Evolutionary conservation across 768 basidiomycete genomes (phyloP).

Genomic region (Phaeotremella fagi): DNA sequence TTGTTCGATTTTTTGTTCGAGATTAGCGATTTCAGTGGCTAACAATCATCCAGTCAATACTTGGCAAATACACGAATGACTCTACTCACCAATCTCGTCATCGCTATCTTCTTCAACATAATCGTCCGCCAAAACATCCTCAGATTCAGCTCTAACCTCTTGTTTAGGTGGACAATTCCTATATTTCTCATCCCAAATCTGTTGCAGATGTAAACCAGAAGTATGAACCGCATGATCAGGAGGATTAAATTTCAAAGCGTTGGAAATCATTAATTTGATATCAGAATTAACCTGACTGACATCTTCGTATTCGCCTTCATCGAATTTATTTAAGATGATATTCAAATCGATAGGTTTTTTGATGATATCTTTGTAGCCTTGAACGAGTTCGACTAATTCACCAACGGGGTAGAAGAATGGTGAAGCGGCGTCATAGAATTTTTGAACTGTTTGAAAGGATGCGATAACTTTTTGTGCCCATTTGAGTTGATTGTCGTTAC

Average conservation of each 20-base stretch:
- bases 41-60: too few relatives aligned
- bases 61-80: too few relatives aligned
- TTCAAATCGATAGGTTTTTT: slow-evolving; percentile 94
- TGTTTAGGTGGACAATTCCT: slow-evolving; percentile 59
- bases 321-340: slow-evolving; percentile 81
- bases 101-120: slow-evolving; percentile 65
- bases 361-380: slow-evolving; percentile 77
- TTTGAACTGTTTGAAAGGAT: slow-evolving; percentile 69
- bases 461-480: slow-evolving; percentile 71
- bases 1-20: slow-evolving; percentile 25
- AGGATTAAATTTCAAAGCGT: slow-evolving; percentile 90
- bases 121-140: slow-evolving; percentile 57
- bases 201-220: slow-evolving; percentile 78
- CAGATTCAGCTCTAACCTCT: slow-evolving; percentile 50
- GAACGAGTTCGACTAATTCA: slow-evolving; percentile 61
- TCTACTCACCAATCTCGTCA: too few relatives aligned
- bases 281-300: slow-evolving; percentile 80
- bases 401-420: slow-evolving; percentile 95
- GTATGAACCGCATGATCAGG: slow-evolving; percentile 77
- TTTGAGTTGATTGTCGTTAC: slow-evolving; percentile 74
- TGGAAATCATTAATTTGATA: slow-evolving; percentile 89
- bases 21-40: slow-evolving; percentile 22
- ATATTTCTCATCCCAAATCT: slow-evolving; percentile 91
- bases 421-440: slow-evolving; percentile 64
- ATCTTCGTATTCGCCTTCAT: slow-evolving; percentile 67